Percentiles rank a stretch among this genome's conserved stretches.
phyloP scores from a whole-genome alignment of 169 alveolate genomes.

The Eimeria sp. region DNA sequence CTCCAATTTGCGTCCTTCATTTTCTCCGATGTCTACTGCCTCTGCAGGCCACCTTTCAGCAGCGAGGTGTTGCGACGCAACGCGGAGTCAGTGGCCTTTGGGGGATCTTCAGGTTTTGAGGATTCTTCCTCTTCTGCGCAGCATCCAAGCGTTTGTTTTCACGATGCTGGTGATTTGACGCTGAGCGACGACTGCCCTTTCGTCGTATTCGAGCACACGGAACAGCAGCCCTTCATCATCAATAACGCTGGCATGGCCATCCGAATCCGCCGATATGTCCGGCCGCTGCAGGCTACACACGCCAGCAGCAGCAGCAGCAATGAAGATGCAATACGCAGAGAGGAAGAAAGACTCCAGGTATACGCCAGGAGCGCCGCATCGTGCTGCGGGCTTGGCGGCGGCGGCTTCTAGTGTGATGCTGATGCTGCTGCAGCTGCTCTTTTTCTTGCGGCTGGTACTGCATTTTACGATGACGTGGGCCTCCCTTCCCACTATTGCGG shows the following conservation, averaged over 20 bases:
- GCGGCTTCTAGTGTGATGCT: neutral
- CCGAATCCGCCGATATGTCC: slow-evolving; percentile 88
- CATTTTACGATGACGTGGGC: neutral
- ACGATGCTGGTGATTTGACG: slow-evolving; percentile 86
- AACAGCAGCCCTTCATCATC: slow-evolving; percentile 91
- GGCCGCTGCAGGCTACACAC: slow-evolving; percentile 75
- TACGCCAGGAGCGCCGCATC: neutral
- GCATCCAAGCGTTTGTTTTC: slow-evolving; percentile 87
- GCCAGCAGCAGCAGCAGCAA: slow-evolving; percentile 12
- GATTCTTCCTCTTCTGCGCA: slow-evolving; percentile 73
- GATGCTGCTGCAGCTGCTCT: neutral
- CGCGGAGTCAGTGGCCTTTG: slow-evolving; percentile 83
- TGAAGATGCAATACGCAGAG: slow-evolving; percentile 21
- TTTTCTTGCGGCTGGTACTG: neutral
- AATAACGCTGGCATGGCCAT: slow-evolving; percentile 93
- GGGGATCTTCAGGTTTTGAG: slow-evolving; percentile 41
- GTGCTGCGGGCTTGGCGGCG: neutral
- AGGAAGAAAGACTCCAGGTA: slow-evolving; percentile 55
- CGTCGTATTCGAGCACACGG: slow-evolving; percentile 91
- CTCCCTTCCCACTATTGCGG: slow-evolving; percentile 45
- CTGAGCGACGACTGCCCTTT: slow-evolving; percentile 91
- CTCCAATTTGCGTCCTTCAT: neutral
- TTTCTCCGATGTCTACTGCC: too few species aligned
- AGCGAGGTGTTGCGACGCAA: slow-evolving; percentile 76
- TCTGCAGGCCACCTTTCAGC: slow-evolving; percentile 76